Conservation (phyloP, 768 basidiomycete genomes). For the Ramaria sp. region DNA sequence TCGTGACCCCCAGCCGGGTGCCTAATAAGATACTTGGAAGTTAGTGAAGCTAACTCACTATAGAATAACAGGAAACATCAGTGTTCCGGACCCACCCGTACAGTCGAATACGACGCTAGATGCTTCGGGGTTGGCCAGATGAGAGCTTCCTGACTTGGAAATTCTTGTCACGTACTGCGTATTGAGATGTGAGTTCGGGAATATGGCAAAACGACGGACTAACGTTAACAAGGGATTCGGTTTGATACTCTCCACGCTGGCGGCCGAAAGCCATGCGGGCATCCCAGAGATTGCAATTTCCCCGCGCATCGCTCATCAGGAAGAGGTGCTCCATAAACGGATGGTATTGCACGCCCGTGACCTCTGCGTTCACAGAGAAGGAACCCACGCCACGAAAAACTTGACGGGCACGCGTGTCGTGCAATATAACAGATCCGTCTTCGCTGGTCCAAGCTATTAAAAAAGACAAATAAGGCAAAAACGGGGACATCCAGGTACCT, state of each 20-base stretch:
- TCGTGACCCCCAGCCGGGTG: slow-evolving; percentile 50
- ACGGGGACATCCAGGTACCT: slow-evolving; percentile 31
- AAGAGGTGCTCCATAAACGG: slow-evolving; percentile 62
- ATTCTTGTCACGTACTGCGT: slow-evolving; percentile 35
- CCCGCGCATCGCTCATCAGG: slow-evolving; percentile 47
- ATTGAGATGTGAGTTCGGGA: background rate
- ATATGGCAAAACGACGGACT: slow-evolving; percentile 25
- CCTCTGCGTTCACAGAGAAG: slow-evolving; percentile 42
- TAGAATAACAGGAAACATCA: background rate
- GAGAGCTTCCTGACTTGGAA: slow-evolving; percentile 27
- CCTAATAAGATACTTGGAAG: slow-evolving; percentile 28
- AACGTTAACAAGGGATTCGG: slow-evolving; percentile 19
- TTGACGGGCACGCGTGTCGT: slow-evolving; percentile 41
- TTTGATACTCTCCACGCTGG: slow-evolving; percentile 21
- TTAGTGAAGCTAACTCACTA: background rate
- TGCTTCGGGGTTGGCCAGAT: slow-evolving; percentile 51
- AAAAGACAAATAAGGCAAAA: background rate
- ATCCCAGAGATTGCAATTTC: slow-evolving; percentile 59
- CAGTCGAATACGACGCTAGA: slow-evolving; percentile 61
- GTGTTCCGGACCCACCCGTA: slow-evolving; percentile 35
- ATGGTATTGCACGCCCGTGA: slow-evolving; percentile 58
- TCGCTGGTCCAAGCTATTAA: slow-evolving; percentile 35
- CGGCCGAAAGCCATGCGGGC: slow-evolving; percentile 56
- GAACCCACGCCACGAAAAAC: slow-evolving; percentile 24
- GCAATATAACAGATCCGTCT: slow-evolving; percentile 54